Evolutionary conservation across 257 asterid genomes (phyloP), one percentile per base, ranked within the genome.

Genomic region (Rubia yunnanensis): DNA sequence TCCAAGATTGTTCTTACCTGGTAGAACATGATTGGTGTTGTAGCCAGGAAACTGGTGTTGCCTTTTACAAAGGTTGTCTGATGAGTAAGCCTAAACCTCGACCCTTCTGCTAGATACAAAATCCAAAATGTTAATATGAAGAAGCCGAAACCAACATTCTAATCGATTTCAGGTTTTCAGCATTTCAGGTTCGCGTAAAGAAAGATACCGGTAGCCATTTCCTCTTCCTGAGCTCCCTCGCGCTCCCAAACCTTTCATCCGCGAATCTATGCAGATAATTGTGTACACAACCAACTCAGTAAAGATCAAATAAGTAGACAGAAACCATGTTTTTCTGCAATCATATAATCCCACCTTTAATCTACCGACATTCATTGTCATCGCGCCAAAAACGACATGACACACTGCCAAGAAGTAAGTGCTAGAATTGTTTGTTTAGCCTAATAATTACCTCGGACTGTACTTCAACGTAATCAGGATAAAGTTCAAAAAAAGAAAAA

Each of bases 221-320:
- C 85, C 32, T 77, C 59, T 22, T 83, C 78, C 15, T 58, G 38
- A 48, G 70, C 70, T 49, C 72, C 69, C 63, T 81, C 80, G 46
- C 27, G 65, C 74, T 92, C 98, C 98, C 98, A 92, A 0, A 73
- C 86, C 73, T 87, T 92, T 96, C 98, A 92, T 59, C 88, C 88
- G 20, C 96, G 95, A 74, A 85, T 92, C 98, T 92, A 72, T 71
- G 72, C 32, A 46, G 34, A 60, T 28, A 36, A 70, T 44, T 26
- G 44, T 28, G 61, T n/a, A 60, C 18, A 14, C 41, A 63, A 20
- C 7, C 34, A 44, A 53, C 15, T 13, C 8, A 14, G 55, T 55
- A 23, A 22, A 54, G 60, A 54, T 23, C 56, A 6, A 53, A 53
- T 24, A 5, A 24, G 32, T 8, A 7, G 22, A 7, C 31, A 23